Evolutionary conservation across 345 rosid genomes (phyloP).

Genomic region (Hibiscus tridactylites): DNA sequence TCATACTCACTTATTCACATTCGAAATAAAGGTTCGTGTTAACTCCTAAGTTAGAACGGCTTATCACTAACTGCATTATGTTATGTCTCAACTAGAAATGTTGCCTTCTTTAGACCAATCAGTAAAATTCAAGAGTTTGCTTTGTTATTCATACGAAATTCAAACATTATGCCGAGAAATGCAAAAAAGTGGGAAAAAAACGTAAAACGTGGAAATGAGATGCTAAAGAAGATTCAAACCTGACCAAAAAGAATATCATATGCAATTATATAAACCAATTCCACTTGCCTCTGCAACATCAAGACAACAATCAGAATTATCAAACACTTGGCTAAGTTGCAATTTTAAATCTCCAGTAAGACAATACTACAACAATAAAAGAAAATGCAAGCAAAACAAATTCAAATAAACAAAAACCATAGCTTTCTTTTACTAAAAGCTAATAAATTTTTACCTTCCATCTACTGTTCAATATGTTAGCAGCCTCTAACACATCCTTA

Average conservation of each 20-base stretch:
- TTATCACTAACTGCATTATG: background rate
- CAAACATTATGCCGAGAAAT: background rate
- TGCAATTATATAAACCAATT: constrained; percentile 53
- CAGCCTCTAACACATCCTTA: constrained; percentile 59
- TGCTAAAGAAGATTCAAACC: constrained; percentile 20
- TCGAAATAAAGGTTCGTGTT: background rate
- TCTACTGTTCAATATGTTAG: constrained; percentile 47
- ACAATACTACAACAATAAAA: background rate
- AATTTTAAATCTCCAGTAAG: background rate
- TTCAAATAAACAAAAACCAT: background rate
- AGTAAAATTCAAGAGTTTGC: background rate
- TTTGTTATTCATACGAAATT: background rate
- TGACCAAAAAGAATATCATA: constrained; percentile 75
- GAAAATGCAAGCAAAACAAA: no score
- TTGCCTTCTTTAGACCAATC: background rate
- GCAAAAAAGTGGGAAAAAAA: background rate
- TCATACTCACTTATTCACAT: background rate
- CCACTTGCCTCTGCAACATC: constrained; percentile 59
- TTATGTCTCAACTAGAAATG: background rate
- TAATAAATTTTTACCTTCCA: constrained; percentile 52
- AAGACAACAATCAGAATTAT: background rate
- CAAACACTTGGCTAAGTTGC: background rate
- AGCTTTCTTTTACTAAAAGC: background rate
- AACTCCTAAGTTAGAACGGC: no score
- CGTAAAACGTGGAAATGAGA: background rate